Evolutionary conservation across 1,284 basidiomycete species (phyloP), one percentile per base, ranked within the genome.

Genomic region (Melampsora americana): DNA sequence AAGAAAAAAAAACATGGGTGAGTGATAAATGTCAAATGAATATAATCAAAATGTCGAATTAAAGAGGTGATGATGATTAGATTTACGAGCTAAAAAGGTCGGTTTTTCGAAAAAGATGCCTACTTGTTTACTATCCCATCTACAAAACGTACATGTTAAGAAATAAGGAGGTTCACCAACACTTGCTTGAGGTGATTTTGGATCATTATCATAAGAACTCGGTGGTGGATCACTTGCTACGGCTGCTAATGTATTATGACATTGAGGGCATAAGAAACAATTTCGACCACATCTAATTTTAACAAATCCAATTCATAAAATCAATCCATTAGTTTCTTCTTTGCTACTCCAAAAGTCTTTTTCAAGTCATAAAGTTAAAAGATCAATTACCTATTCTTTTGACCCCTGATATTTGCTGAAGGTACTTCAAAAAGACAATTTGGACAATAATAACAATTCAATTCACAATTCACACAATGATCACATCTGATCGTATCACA

Each of bases 401-500:
- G 95, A 7, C 90, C 92, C 78, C 95, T 87, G 9, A 99, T 94
- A 81, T 92, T 95, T 1, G 96, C 94, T 80, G 90, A 92, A 0
- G 95, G 96, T 4, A 99, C 95, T 81, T 99, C 96, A 83, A 99
- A 99, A n/a, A 98, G 86, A 83, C 96, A 99, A 83, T 95, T 95
- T 28, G 96, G 96, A 82, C 96, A 99, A 83, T 92, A 98, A 84
- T 97, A 98, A 70, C 92, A 92, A 81, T 92, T 92, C 81, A 98
- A 90, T 86, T 99, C 96, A 69, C 92, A 85, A 5, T 89, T 88
- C 9, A 96, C 92, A 80, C 96, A 99, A 79, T 90, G 88, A 81
- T 95, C 91, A 82, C 96, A 99, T 72, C 94, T 86, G 59, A 99
- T 88, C 1, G 91, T 90, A 83, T 98, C 94, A 84, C 96, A 99